These are phyloP conservation scores for Herpetomonas samuelpessoai DNA, from an alignment of 208 protist genomes.

Conservation along the genomic window DNA sequence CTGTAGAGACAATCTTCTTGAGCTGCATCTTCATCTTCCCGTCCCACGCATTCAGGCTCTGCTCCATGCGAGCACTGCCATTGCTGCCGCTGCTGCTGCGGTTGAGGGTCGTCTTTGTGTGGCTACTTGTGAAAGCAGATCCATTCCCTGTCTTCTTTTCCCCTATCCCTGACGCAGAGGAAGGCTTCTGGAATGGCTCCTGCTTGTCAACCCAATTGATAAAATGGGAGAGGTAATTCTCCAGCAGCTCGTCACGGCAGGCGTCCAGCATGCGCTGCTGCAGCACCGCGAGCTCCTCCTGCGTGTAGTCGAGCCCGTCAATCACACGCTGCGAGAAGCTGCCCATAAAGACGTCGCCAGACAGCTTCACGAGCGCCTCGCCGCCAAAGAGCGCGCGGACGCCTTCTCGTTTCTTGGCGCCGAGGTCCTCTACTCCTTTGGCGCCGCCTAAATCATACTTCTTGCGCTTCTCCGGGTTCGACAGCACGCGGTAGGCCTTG, in stretches of 20 bases:
- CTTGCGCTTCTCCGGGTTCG: constrained; percentile 92
- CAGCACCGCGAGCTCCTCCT: constrained; percentile 69
- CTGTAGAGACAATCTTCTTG: constrained; percentile 44
- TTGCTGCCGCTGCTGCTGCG: constrained; percentile 2
- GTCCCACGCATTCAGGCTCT: constrained; percentile 6
- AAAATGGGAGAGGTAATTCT: constrained; percentile 47
- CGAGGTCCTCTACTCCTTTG: constrained; percentile 92
- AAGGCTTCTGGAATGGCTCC: too few relatives aligned
- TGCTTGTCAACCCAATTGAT: neutral
- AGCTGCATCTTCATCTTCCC: constrained; percentile 28
- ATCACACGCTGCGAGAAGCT: constrained; percentile 80
- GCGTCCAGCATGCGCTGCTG: constrained; percentile 56
- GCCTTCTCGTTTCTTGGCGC: constrained; percentile 65
- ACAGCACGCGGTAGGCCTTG: constrained; percentile 97
- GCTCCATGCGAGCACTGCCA: neutral
- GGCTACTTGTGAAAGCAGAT: too few relatives aligned
- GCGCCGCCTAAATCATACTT: constrained; percentile 98
- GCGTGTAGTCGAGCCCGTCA: constrained; percentile 74
- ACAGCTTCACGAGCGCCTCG: constrained; percentile 41
- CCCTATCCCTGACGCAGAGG: too few relatives aligned
- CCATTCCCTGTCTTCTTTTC: too few relatives aligned
- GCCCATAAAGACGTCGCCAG: constrained; percentile 65
- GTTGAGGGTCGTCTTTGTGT: too few relatives aligned
- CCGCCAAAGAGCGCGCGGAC: constrained; percentile 80
- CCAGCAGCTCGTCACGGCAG: constrained; percentile 67